These are phyloP conservation scores for Avena sativa DNA, from an alignment of 176 grass and related monocot species.

Conservation along the genomic window DNA sequence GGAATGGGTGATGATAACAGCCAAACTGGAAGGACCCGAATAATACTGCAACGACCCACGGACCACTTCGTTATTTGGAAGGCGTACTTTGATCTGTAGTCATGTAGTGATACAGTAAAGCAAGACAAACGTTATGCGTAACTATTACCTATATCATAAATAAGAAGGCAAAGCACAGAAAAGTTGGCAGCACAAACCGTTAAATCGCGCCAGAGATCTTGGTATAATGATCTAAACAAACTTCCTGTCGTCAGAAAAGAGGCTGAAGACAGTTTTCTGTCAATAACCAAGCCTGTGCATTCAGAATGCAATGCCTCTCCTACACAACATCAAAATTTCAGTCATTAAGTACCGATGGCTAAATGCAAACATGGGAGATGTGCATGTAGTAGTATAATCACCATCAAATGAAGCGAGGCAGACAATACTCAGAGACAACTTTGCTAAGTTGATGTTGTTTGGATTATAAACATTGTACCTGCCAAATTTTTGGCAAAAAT, in stretches of 20 bases:
- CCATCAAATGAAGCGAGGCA: conserved; percentile 19
- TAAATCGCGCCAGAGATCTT: not conserved
- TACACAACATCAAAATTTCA: not conserved
- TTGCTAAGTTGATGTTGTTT: not conserved
- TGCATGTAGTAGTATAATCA: conserved; percentile 2
- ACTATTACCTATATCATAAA: not conserved
- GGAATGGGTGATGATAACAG: not conserved
- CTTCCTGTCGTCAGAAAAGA: not conserved
- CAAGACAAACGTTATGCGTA: not conserved
- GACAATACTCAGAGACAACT: not conserved
- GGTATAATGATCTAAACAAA: not conserved
- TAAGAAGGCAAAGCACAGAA: not conserved
- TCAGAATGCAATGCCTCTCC: not conserved
- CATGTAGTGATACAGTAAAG: not conserved
- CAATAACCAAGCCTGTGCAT: conserved; percentile 12
- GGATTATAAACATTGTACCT: not conserved
- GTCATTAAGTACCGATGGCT: not conserved
- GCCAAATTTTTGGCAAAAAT: not conserved
- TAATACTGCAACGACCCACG: not conserved
- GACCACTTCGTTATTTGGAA: not conserved
- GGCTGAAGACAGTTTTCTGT: not conserved
- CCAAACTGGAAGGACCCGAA: not conserved
- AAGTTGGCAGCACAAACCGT: not conserved
- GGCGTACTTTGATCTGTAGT: not conserved
- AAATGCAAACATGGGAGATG: not conserved